Conservation (phyloP, 2,329 filamentous ascomycete genomes). For the Ambrosiella cleistominuta region DNA sequence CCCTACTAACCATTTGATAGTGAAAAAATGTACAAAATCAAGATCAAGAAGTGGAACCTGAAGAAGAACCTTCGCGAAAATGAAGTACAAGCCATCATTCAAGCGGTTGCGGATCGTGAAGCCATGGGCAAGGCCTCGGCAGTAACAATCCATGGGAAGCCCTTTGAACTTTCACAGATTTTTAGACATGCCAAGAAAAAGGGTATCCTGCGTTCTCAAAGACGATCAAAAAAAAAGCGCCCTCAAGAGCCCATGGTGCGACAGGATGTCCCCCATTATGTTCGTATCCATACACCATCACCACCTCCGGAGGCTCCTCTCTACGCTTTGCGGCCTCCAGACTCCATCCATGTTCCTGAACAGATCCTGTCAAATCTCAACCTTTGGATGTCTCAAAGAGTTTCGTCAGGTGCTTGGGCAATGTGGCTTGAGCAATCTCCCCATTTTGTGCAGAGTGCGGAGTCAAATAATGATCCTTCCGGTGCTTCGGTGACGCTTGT, state of each 20-base stretch:
- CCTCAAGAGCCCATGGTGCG: slow-evolving; percentile 2
- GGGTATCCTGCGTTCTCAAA: slow-evolving; percentile 11
- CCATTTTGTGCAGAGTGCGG: slow-evolving; percentile 3
- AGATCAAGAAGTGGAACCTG: slow-evolving; percentile 13
- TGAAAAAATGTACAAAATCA: slow-evolving; percentile 13
- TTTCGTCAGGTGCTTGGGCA: slow-evolving; percentile 10
- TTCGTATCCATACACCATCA: slow-evolving; percentile 9
- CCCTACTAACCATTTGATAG: neutral
- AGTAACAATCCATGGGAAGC: slow-evolving; percentile 11
- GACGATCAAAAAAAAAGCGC: slow-evolving; percentile 10
- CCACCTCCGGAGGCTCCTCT: slow-evolving; percentile 5
- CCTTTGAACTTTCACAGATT: slow-evolving; percentile 11
- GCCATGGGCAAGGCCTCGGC: slow-evolving; percentile 9
- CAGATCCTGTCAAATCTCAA: slow-evolving; percentile 9
- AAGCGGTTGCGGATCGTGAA: slow-evolving; percentile 9
- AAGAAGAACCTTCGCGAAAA: slow-evolving; percentile 12
- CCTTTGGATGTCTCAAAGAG: slow-evolving; percentile 8
- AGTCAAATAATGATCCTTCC: slow-evolving; percentile 9
- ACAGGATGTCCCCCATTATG: slow-evolving; percentile 10
- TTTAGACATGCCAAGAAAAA: slow-evolving; percentile 13
- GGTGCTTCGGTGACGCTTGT: slow-evolving; percentile 11
- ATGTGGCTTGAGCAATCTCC: slow-evolving; percentile 6
- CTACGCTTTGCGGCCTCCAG: slow-evolving; percentile 7
- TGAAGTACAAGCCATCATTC: slow-evolving; percentile 12
- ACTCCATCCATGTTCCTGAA: slow-evolving; percentile 9